Base-by-base conservation (phyloP, 2,329 filamentous ascomycete species). In the Aspergillus glaucus region DNA sequence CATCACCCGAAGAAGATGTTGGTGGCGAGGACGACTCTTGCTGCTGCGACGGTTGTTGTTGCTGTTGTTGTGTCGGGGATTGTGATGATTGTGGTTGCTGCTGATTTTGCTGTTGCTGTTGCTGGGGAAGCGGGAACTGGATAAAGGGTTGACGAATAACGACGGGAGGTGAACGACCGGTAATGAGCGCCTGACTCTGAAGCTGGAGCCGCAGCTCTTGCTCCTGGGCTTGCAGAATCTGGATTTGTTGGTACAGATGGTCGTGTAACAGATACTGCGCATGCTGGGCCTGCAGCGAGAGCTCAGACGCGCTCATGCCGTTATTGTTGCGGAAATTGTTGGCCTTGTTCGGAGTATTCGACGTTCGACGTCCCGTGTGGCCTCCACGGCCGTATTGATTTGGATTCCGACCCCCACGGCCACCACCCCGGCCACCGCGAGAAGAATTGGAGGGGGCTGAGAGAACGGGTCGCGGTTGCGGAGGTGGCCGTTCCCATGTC, bases 381-480 rank as follows among this genome's bases (percentile, higher is more conserved):
- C 72, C 63, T 43, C 66, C 72, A 46, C 78, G 73, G 44, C 75
- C 71, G 46, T 72, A 69, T 14, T 75, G 71, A 51, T 70, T 71
- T 43, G 72, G 72, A 57, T 78, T 73, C 50, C 75, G 67, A 32
- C 74, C 72, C 57, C 79, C 70, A 57, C 77, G 70, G 3, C 71
- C 70, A 47, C 72, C 72, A 37, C 74, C 74, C 24, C 75, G 71
- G n/a, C 73, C 68, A 50, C 75, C 73, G 21, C 78, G 72, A 10
- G 72, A 72, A n/a, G 67, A 58, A 17, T 64, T 58, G 12, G 67
- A 61, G 12, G 62, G 63, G 17, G 69, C 63, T 3, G 72, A 65
- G 39, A 85, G 68, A 6, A 79, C 71, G 2, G 78, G 76, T 52
- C 76, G 76, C 6, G 80, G 77, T 57, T 81, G 80, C 0, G 76